These are phyloP conservation scores for Kwoniella sp. DNA, from an alignment of 768 basidiomycete species.

Conservation along the genomic window DNA sequence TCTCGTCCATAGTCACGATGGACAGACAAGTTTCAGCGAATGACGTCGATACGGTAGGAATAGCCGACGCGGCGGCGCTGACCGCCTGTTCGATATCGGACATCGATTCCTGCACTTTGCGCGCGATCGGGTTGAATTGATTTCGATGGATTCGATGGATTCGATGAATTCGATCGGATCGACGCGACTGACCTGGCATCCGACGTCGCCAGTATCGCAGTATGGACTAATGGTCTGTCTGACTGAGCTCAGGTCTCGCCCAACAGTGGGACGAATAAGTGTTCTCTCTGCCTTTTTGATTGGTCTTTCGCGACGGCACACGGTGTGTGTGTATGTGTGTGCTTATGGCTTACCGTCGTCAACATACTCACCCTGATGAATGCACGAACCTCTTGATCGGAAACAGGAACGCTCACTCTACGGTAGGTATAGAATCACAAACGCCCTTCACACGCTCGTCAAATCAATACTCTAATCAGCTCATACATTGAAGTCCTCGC, in stretches of 20 bases:
- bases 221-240: no score
- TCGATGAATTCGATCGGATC: no score
- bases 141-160: no score
- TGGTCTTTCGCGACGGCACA: no score
- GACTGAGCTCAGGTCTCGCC: no score
- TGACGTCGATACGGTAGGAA: background rate
- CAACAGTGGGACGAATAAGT: no score
- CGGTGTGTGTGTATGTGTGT: background rate
- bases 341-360: background rate
- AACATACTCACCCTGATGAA: background rate
- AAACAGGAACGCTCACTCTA: background rate
- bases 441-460: slow-evolving; percentile 6
- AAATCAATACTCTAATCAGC: no score
- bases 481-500: background rate
- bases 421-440: background rate
- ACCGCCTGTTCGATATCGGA: background rate
- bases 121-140: no score
- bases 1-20: background rate
- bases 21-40: background rate
- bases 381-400: background rate
- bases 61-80: background rate
- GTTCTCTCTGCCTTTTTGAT: no score
- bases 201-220: no score
- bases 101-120: background rate
- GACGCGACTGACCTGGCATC: background rate